Evolutionary conservation across 2,329 filamentous ascomycete genomes (phyloP).

Genomic region (Cladophialophora chaetospira): DNA sequence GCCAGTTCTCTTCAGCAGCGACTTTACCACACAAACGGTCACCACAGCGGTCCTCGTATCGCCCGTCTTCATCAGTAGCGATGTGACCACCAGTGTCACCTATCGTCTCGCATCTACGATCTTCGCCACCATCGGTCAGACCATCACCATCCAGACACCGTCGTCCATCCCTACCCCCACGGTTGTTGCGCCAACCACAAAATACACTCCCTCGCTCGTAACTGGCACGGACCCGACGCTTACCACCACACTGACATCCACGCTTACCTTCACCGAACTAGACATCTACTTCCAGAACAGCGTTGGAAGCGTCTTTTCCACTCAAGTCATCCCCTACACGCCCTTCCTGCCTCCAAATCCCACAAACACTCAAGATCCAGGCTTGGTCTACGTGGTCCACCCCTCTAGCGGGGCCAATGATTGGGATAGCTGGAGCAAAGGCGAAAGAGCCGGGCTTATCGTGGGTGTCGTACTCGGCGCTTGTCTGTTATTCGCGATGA

Average conservation of each 20-base stretch:
- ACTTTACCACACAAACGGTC: slow-evolving; percentile 12
- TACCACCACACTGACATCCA: slow-evolving; percentile 13
- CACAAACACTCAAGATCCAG: slow-evolving; percentile 1
- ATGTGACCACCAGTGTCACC: slow-evolving; percentile 18
- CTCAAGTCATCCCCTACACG: slow-evolving; percentile 20
- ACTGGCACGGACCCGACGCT: neutral
- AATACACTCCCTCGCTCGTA: slow-evolving; percentile 16
- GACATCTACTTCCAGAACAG: slow-evolving; percentile 27
- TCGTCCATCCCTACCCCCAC: slow-evolving; percentile 2
- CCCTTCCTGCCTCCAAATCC: neutral
- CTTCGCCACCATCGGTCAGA: slow-evolving; percentile 21
- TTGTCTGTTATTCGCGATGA: slow-evolving; percentile 31
- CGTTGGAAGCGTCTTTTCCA: slow-evolving; percentile 24
- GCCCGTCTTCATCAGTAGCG: slow-evolving; percentile 13
- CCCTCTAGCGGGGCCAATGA: slow-evolving; percentile 11
- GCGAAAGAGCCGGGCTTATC: slow-evolving; percentile 36
- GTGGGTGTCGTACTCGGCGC: slow-evolving; percentile 33
- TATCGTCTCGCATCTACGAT: slow-evolving; percentile 20
- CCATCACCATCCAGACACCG: slow-evolving; percentile 20
- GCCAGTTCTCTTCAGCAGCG: no score
- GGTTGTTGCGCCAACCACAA: slow-evolving; percentile 10
- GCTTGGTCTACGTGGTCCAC: slow-evolving; percentile 21
- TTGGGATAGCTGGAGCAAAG: slow-evolving; percentile 35
- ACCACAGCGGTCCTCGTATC: slow-evolving; percentile 8
- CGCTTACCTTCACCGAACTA: slow-evolving; percentile 27